Conservation (phyloP, 2,329 filamentous ascomycete genomes). For the Pseudogymnoascus sp. region DNA sequence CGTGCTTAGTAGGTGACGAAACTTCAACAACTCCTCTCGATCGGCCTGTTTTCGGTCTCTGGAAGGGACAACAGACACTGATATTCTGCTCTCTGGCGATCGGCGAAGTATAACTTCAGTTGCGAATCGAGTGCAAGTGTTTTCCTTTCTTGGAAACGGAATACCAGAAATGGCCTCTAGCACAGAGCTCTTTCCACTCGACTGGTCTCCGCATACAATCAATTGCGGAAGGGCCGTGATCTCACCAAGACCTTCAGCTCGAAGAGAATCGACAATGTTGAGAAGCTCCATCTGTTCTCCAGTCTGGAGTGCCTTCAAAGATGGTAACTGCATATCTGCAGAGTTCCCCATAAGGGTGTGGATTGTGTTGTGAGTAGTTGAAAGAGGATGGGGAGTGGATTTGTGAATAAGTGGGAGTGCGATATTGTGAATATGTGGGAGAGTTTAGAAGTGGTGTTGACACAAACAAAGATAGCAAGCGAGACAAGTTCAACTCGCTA, state of each 20-base stretch:
- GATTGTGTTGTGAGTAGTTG: not conserved
- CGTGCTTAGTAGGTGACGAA: constrained; percentile 14
- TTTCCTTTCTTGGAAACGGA: constrained; percentile 31
- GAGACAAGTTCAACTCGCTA: not conserved
- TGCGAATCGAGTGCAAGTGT: constrained; percentile 35
- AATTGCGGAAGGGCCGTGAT: constrained; percentile 33
- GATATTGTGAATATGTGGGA: not conserved
- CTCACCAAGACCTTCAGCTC: constrained; percentile 20
- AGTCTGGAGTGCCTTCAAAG: constrained; percentile 14
- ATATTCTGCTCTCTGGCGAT: constrained; percentile 1
- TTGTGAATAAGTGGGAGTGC: not conserved
- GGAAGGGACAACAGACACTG: constrained; percentile 14
- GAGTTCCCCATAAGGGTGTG: constrained; percentile 9
- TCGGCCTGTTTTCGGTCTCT: constrained; percentile 11
- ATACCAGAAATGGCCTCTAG: constrained; percentile 30
- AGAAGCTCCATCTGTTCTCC: constrained; percentile 46
- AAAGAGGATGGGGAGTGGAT: not conserved
- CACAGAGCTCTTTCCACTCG: constrained; percentile 30
- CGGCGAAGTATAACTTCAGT: constrained; percentile 34
- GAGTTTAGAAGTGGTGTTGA: not conserved
- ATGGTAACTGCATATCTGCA: constrained; percentile 11
- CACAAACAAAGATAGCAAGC: not conserved
- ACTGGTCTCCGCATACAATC: constrained; percentile 35
- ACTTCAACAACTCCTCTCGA: constrained; percentile 13
- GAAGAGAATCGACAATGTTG: constrained; percentile 47